Conservation (phyloP, 179 eudicot species). For the Sideroxylon spinosum region DNA sequence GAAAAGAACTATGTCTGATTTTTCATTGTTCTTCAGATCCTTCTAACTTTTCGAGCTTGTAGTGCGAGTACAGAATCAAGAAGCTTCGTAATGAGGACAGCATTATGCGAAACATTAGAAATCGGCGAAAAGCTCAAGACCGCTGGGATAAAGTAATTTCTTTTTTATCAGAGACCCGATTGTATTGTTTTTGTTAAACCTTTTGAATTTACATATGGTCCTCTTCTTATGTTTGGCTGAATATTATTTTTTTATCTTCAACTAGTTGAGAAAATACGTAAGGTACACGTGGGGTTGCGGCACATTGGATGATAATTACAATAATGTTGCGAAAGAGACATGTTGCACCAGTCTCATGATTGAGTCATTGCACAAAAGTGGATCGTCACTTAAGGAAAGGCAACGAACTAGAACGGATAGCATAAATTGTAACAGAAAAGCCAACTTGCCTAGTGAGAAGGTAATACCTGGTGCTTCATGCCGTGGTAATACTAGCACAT, state of each 20-base stretch:
- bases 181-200: neutral
- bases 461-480: slow-evolving; percentile 31
- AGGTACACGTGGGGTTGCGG: slow-evolving; percentile 67
- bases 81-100: slow-evolving; percentile 77
- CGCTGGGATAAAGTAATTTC: slow-evolving; percentile 72
- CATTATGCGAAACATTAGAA: slow-evolving; percentile 59
- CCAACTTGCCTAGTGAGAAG: slow-evolving; percentile 30
- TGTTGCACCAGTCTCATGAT: slow-evolving; percentile 44
- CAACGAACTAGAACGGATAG: slow-evolving; percentile 35
- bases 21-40: slow-evolving; percentile 10
- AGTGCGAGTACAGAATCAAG: slow-evolving; percentile 88
- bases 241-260: slow-evolving; percentile 15
- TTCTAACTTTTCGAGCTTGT: slow-evolving; percentile 21
- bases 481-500: neutral
- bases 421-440: slow-evolving; percentile 49
- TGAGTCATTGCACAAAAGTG: slow-evolving; percentile 35
- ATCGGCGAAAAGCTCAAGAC: slow-evolving; percentile 64
- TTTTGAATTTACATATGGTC: neutral
- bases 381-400: slow-evolving; percentile 37
- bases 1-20: slow-evolving; percentile 5
- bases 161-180: slow-evolving; percentile 8
- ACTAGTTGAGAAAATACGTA: slow-evolving; percentile 87
- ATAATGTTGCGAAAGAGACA: slow-evolving; percentile 23
- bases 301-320: slow-evolving; percentile 40
- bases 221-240: slow-evolving; percentile 19